phyloP scores from a whole-genome alignment of 2,329 filamentous ascomycete genomes.

The Microsporum ferrugineum region DNA sequence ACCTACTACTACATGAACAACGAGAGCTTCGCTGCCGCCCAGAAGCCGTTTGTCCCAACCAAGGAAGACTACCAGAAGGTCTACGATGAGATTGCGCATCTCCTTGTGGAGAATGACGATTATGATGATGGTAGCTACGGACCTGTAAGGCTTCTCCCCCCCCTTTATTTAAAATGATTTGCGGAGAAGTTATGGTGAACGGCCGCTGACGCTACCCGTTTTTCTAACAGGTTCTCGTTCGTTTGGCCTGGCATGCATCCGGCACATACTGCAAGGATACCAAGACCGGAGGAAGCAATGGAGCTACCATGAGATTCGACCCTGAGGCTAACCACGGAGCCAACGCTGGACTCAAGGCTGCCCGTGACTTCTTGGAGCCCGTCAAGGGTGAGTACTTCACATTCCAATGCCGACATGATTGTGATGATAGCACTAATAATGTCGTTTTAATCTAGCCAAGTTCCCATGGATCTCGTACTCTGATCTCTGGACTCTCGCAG shows the following conservation, averaged over 20 bases:
- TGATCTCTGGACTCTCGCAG: constrained; percentile 89
- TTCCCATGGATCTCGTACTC: constrained; percentile 96
- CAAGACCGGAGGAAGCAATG: constrained; percentile 83
- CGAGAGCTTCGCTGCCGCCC: constrained; percentile 34
- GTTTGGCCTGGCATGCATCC: constrained; percentile 86
- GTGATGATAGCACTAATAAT: constrained; percentile 8
- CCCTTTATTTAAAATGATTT: constrained; percentile 4
- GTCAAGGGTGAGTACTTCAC: constrained; percentile 55
- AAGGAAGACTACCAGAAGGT: constrained; percentile 90
- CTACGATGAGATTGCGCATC: constrained; percentile 72
- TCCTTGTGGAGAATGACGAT: constrained; percentile 77
- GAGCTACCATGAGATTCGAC: constrained; percentile 90
- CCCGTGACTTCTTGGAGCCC: constrained; percentile 86
- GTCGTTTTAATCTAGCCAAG: constrained; percentile 41
- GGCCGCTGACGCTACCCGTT: neutral
- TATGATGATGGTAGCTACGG: constrained; percentile 97
- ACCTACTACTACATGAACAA: constrained; percentile 55
- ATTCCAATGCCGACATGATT: neutral
- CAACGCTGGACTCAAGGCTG: constrained; percentile 77
- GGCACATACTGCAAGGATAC: constrained; percentile 87
- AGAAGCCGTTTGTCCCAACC: constrained; percentile 57
- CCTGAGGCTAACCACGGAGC: constrained; percentile 84
- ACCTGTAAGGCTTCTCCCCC: constrained; percentile 43
- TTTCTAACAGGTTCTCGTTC: constrained; percentile 51
- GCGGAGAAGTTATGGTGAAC: neutral